Percentiles rank a stretch among this genome's conserved stretches.
These are phyloP conservation scores for Euclidium syriacum DNA, from an alignment of 345 rosid species.

Conservation along the genomic window DNA sequence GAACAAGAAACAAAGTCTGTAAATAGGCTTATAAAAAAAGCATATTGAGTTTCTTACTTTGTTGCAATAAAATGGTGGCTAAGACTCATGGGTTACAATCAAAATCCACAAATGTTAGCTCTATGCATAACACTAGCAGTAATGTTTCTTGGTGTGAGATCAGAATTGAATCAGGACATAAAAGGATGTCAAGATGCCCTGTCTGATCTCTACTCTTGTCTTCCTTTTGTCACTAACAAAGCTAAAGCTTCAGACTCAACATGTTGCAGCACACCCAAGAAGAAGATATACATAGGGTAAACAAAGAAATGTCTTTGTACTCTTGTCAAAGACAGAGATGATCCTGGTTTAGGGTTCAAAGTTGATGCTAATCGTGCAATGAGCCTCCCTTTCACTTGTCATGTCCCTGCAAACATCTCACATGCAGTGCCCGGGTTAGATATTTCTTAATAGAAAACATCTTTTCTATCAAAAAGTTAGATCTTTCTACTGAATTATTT, in stretches of 20 bases:
- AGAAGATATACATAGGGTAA: conserved; percentile 26
- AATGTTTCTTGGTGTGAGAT: conserved; percentile 30
- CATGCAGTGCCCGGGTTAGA: conserved; percentile 38
- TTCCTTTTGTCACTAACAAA: conserved; percentile 32
- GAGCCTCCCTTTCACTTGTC: conserved; percentile 35
- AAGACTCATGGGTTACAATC: conserved; percentile 20
- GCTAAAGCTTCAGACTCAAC: conserved; percentile 34
- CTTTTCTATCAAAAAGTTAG: neutral
- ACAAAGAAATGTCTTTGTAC: conserved; percentile 39
- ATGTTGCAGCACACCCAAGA: conserved; percentile 31
- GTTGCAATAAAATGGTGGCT: neutral
- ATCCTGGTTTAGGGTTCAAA: conserved; percentile 36
- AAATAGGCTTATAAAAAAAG: conserved; percentile 8
- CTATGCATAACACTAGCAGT: conserved; percentile 19
- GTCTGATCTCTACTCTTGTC: conserved; percentile 36
- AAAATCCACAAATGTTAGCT: conserved; percentile 5
- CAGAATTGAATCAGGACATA: conserved; percentile 31
- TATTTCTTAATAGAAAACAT: neutral
- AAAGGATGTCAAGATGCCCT: conserved; percentile 35
- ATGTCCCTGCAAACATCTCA: conserved; percentile 34
- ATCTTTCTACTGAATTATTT: conserved; percentile 7
- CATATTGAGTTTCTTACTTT: neutral
- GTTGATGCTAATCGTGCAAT: conserved; percentile 41
- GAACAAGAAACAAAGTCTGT: neutral
- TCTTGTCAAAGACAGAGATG: conserved; percentile 36